A percentile compares a stretch with the other conserved stretches of the same genome.
These are phyloP conservation scores for Termitomyces heimii DNA, from an alignment of 768 basidiomycete genomes.

Conservation along the genomic window DNA sequence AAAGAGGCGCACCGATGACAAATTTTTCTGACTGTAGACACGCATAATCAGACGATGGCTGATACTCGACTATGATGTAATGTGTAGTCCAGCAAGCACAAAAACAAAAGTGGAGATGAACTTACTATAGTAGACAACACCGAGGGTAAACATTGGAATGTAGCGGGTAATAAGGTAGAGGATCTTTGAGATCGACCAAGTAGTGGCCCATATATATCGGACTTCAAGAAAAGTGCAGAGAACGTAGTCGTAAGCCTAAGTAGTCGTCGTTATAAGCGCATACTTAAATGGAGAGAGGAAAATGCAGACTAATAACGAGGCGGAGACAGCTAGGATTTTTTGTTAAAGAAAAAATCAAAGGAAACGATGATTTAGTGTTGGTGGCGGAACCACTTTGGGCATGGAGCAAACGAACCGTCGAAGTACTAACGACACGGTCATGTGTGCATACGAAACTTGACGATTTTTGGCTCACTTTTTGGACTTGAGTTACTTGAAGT, in stretches of 20 bases:
- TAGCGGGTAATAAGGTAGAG: constrained; percentile 10
- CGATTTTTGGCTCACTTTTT: neutral
- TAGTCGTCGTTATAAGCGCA: no score
- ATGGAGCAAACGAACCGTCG: neutral
- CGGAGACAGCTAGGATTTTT: neutral
- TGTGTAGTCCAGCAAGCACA: neutral
- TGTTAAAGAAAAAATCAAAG: neutral
- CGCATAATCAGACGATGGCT: neutral
- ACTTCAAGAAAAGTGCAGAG: constrained; percentile 10
- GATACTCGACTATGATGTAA: neutral
- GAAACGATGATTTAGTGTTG: neutral
- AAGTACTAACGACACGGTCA: neutral
- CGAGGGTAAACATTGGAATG: constrained; percentile 1
- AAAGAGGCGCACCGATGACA: neutral
- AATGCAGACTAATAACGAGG: neutral
- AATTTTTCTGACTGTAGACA: neutral
- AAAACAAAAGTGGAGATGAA: no score
- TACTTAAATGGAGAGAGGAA: neutral
- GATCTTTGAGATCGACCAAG: constrained; percentile 7
- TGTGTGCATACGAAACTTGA: neutral
- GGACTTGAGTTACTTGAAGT: neutral
- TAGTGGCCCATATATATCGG: constrained; percentile 5
- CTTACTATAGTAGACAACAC: neutral
- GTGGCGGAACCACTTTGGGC: neutral
- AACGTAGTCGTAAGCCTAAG: constrained; percentile 16